Evolutionary conservation across 805 yeast genomes (phyloP).

Genomic region (Priceomyces carsonii): DNA sequence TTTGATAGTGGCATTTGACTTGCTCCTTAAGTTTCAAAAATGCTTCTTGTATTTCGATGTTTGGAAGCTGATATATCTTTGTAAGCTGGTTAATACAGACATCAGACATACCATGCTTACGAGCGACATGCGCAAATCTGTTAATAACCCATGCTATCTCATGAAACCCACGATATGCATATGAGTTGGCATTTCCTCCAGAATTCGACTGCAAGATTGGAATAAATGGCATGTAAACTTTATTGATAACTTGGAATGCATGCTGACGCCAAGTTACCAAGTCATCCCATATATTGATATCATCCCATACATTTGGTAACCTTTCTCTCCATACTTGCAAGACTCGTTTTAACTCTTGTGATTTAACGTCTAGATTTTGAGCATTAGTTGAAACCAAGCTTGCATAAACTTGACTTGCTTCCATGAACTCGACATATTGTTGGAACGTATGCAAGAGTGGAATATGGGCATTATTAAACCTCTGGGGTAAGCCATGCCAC

Average conservation of each 20-base stretch:
- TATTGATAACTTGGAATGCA: conserved; percentile 94
- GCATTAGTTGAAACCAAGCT: conserved; percentile 87
- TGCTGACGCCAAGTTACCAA: conserved; percentile 98
- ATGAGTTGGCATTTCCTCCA: conserved; percentile 78
- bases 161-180: conserved; percentile 96
- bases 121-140: conserved; percentile 96
- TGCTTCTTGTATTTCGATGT: conserved; percentile 97
- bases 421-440: conserved; percentile 96
- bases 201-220: conserved; percentile 72
- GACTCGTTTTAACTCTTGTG: conserved; percentile 92
- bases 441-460: conserved; percentile 93
- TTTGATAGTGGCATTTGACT: conserved; percentile 96
- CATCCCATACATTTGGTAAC: conserved; percentile 96
- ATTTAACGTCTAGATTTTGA: conserved; percentile 86
- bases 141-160: conserved; percentile 99
- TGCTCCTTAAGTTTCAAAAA: conserved; percentile 94
- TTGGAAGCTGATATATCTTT: conserved; percentile 92
- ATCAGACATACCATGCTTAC: conserved; percentile 95
- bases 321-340: conserved; percentile 98
- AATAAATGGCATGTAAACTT: conserved; percentile 88
- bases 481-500: conserved; percentile 88
- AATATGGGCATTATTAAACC: conserved; percentile 78
- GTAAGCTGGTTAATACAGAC: conserved; percentile 93
- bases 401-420: conserved; percentile 91
- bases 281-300: conserved; percentile 96